Evolutionary conservation across 805 yeast genomes (phyloP), one percentile per base, ranked within the genome.

Genomic region (Ogataea philodendri): DNA sequence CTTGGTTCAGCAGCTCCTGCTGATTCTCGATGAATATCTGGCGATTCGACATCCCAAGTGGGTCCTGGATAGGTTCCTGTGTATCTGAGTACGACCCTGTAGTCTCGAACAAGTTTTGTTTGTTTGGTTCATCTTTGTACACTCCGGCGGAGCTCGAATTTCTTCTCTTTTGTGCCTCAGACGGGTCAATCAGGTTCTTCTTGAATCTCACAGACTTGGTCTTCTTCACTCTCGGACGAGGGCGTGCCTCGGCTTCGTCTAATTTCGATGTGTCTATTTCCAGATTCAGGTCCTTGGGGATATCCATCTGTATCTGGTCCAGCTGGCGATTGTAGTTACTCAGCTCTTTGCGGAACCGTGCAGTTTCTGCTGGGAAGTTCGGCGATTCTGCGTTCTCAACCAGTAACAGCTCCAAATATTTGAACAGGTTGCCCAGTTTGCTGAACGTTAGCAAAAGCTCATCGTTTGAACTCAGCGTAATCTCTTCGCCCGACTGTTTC

Each of bases 1-100:
- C 80, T 41, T 76, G 81, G 11, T 61, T 55, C 11, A 63, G 41
- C 7, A 74, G 36, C 35, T 70, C 68, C 40, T 72, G 76, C 37
- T 74, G 74, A 37, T 76, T 62, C 16, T 46, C 46, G 8, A 58
- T 55, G 33, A 62, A 62, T 2, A 62, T 30, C 31, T 61, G 61
- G 20, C 46, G 47, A 32, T 62, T 55, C 5, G 61, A 46, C 35
- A 54, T 29, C 7, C 41, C 46, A 15, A 46, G 30, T 5, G 48
- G 44, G 18, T 26, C 26, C 9, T 9, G 32, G 24, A 20, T 22
- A 11, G n/a, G 15, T 22, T n/a, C 21, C n/a, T 4, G 29, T 6
- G 10, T 15, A 11, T 30, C 34, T n/a, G 25, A 15, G 19, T 30
- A 30, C 15, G 15, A 7, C 14, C 5, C 10, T 16, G 10, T 14